These are phyloP conservation scores for Coniochaeta sp. DNA, from an alignment of 2,329 filamentous ascomycete genomes.

Conservation along the genomic window DNA sequence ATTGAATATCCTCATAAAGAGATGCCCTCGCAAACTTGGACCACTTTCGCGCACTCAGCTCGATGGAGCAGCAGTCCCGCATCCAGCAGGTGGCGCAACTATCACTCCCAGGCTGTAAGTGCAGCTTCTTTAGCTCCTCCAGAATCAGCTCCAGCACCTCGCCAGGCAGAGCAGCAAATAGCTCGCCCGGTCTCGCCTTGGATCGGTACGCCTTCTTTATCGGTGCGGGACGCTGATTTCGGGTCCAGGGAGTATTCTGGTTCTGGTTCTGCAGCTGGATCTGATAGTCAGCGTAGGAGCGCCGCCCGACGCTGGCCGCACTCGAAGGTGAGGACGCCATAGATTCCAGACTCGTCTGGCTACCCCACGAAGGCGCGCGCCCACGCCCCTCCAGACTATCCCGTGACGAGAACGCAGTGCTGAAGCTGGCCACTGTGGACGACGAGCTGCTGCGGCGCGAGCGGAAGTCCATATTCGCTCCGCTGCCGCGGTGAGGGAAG, in stretches of 20 bases:
- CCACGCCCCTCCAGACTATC: constrained; percentile 23
- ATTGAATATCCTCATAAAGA: constrained; percentile 51
- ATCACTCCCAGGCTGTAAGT: constrained; percentile 36
- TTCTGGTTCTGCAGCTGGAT: constrained; percentile 5
- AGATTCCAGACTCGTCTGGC: constrained; percentile 19
- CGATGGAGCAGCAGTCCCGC: constrained; percentile 48
- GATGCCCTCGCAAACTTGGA: constrained; percentile 41
- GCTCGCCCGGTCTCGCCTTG: constrained; percentile 37
- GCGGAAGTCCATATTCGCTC: constrained; percentile 8
- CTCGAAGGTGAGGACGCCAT: constrained; percentile 7
- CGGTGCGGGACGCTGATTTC: constrained; percentile 20
- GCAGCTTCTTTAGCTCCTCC: constrained; percentile 41
- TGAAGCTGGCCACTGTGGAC: constrained; percentile 18
- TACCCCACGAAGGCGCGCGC: constrained; percentile 17
- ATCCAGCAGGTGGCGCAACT: constrained; percentile 61
- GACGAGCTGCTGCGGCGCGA: constrained; percentile 19
- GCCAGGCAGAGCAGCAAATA: constrained; percentile 48
- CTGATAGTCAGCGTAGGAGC: constrained; percentile 9
- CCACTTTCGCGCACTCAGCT: constrained; percentile 43
- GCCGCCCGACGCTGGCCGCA: constrained; percentile 3
- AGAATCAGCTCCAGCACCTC: constrained; percentile 53
- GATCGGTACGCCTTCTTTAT: constrained; percentile 27
- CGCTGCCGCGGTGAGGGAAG: background rate
- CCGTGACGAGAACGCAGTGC: constrained; percentile 11
- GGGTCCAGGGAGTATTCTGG: constrained; percentile 13